Evolutionary conservation across 1,139 yeast species (phyloP), one percentile per base, ranked within the genome.

Genomic region (Sugiyamaella xylanicola): DNA sequence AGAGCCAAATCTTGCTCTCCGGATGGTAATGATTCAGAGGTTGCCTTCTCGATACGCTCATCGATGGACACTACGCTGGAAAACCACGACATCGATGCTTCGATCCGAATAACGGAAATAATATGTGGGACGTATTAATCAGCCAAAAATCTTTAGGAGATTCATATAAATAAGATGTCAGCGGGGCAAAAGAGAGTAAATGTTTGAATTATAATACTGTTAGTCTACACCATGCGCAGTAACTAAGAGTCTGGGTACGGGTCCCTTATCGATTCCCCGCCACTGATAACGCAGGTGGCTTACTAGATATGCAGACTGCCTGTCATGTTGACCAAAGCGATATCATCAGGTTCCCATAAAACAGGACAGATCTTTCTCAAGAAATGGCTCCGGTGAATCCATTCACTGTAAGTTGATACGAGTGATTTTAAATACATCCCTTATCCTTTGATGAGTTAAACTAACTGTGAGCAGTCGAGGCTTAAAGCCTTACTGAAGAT

Each of bases 11-110:
- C 97, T 54, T 89, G 79, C 65, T 91, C 97, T 2, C 98, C 99
- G 66, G 87, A 85, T 2, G 98, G 98, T 53, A 93, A 86, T 19
- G 88, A 75, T 70, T 90, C 97, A 35, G 93, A 86, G 0, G 98
- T 91, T 13, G 97, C 96, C 62, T 81, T 83, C 54, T 80, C 80
- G 51, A 92, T 82, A 64, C 85, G 82, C 56, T 76, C 78, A 61
- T 87, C 95, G 44, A 88, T 74, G 19, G 79, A 78, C 3, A 77
- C 72, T 16, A 78, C 71, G 17, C 75, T 72, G 2, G 81, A 69
- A 68, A 85, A 85, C 92, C 92, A 86, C 48, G 91, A 79, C 66
- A 64, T 64, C n/a, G 21, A n/a, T 25, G 29, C 9, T 25, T 25
- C 5, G 29, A 25, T 25, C n/a, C n/a, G n/a, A n/a, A n/a, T n/a